These are phyloP conservation scores for Casaregolazyma lundiana DNA, from an alignment of 1,139 yeast genomes.

Conservation along the genomic window DNA sequence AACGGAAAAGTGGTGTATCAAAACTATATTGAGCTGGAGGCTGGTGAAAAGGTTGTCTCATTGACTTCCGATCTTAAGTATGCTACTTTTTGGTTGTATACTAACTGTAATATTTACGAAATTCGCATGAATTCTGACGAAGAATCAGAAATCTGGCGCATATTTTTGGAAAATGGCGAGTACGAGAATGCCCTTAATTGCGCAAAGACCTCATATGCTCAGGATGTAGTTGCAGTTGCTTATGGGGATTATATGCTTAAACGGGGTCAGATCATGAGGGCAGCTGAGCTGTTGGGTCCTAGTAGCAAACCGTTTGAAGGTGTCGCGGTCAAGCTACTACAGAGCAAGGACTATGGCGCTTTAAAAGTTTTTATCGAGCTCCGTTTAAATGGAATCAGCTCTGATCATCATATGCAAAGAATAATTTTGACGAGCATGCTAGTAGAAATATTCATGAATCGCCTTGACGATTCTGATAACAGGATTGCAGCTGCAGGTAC, in stretches of 20 bases:
- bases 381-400: conserved; percentile 44
- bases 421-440: conserved; percentile 78
- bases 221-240: conserved; percentile 53
- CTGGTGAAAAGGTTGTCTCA: conserved; percentile 47
- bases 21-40: conserved; percentile 35
- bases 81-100: conserved; percentile 58
- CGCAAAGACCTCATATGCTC: conserved; percentile 38
- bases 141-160: conserved; percentile 69
- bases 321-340: conserved; percentile 60
- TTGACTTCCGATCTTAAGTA: conserved; percentile 53
- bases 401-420: conserved; percentile 46
- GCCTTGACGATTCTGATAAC: conserved; percentile 46
- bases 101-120: conserved; percentile 54
- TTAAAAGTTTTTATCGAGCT: conserved; percentile 54
- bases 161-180: conserved; percentile 55
- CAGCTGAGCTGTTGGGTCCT: conserved; percentile 60
- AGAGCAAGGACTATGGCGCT: conserved; percentile 39
- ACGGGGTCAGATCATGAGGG: conserved; percentile 39
- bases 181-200: conserved; percentile 65
- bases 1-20: conserved; percentile 44
- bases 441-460: conserved; percentile 58
- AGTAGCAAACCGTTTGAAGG: conserved; percentile 70
- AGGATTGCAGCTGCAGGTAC: conserved; percentile 26
- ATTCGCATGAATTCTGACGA: conserved; percentile 61
- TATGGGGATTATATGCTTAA: conserved; percentile 57